A percentile compares a stretch with the other conserved stretches of the same genome.
phyloP scores from a whole-genome alignment of 345 rosid species.

The Eucalyptus erythrocorys region DNA sequence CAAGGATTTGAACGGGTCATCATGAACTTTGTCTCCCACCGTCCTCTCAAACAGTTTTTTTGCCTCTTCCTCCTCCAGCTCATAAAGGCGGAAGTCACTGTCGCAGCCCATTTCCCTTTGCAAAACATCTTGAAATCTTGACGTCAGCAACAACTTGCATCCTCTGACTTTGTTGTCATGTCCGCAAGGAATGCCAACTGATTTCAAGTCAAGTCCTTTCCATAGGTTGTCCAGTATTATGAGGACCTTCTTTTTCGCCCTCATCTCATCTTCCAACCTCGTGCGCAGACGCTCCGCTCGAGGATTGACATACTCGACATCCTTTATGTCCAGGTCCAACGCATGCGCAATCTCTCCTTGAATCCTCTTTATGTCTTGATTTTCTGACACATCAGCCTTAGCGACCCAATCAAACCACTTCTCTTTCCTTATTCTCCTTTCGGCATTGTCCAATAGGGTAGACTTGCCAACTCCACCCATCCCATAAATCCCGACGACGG shows the following conservation, averaged over 20 bases:
- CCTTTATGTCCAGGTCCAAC: neutral
- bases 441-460: rapidly evolving
- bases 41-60: neutral
- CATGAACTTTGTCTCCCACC: neutral
- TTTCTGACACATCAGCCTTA: neutral
- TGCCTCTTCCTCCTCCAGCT: neutral
- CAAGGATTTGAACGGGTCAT: neutral
- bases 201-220: neutral
- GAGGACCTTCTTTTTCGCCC: neutral
- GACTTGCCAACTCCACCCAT: neutral
- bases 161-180: neutral
- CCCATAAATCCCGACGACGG: neutral
- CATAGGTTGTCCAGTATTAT: neutral
- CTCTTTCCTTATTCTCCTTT: neutral
- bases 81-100: rapidly evolving
- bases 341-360: neutral
- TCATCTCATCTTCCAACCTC: neutral
- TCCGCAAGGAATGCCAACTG: neutral
- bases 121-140: neutral
- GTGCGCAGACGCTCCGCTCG: neutral
- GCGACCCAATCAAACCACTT: neutral
- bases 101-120: neutral
- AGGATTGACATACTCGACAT: rapidly evolving
- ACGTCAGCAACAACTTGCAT: neutral
- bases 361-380: neutral